A percentile compares a stretch with the other conserved stretches of the same genome.
Evolutionary conservation across 805 yeast genomes (phyloP).

Genomic region (Lipomyces sp.): DNA sequence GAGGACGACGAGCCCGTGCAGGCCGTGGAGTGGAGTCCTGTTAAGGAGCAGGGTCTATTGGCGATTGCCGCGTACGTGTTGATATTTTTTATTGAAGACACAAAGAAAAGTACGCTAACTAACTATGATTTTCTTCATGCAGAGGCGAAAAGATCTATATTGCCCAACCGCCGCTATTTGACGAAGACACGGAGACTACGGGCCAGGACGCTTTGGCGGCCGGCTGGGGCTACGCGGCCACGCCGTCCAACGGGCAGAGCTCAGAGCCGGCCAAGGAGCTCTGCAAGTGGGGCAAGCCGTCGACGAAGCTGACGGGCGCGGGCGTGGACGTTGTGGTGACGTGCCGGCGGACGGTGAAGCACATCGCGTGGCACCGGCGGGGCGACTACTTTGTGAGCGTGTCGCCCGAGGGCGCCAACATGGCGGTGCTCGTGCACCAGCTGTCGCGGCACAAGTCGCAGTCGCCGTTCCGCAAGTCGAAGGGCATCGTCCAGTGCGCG

Average conservation of each 20-base stretch:
- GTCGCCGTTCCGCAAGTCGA: constrained; percentile 88
- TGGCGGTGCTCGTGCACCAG: constrained; percentile 91
- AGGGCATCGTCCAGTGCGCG: constrained; percentile 93
- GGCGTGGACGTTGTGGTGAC: constrained; percentile 75
- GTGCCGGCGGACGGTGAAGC: constrained; percentile 63
- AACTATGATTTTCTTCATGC: no score
- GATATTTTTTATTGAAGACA: neutral
- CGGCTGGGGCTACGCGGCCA: constrained; percentile 81
- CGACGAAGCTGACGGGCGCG: constrained; percentile 52
- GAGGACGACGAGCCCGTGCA: constrained; percentile 72
- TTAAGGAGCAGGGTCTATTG: constrained; percentile 64
- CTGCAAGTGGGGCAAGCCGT: constrained; percentile 59
- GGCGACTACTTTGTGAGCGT: constrained; percentile 96
- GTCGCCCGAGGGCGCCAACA: constrained; percentile 88
- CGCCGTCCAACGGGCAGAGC: constrained; percentile 36
- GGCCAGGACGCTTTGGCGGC: constrained; percentile 76
- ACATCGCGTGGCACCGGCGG: constrained; percentile 90
- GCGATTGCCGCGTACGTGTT: constrained; percentile 59
- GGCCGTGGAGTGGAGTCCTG: constrained; percentile 87
- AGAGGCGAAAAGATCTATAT: constrained; percentile 71
- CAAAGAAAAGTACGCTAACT: no score
- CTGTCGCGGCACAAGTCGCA: constrained; percentile 90
- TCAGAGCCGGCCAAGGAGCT: constrained; percentile 41
- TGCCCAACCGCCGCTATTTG: constrained; percentile 87
- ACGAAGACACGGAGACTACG: constrained; percentile 76